A percentile compares a stretch with the other conserved stretches of the same genome.
These are phyloP conservation scores for Salix suchowensis DNA, from an alignment of 345 rosid species.

Conservation along the genomic window DNA sequence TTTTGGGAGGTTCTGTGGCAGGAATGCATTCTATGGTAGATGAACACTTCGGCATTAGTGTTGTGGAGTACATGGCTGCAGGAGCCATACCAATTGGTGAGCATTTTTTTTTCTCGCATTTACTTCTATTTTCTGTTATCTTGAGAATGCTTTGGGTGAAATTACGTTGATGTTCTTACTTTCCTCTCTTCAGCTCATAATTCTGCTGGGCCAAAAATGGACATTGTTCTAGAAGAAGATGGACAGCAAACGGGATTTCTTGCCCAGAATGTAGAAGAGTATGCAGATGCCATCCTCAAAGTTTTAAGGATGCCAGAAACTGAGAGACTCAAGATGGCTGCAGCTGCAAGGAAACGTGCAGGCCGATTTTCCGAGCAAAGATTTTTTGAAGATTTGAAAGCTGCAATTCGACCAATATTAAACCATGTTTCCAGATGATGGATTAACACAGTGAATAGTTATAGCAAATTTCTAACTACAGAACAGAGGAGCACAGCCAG, in stretches of 20 bases:
- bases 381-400: slow-evolving; percentile 65
- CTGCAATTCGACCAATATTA: slow-evolving; percentile 50
- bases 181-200: slow-evolving; percentile 58
- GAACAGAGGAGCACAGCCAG: neutral
- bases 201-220: slow-evolving; percentile 95
- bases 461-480: too few species aligned
- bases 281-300: slow-evolving; percentile 63
- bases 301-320: slow-evolving; percentile 53
- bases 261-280: slow-evolving; percentile 63
- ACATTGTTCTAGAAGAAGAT: slow-evolving; percentile 82
- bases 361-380: slow-evolving; percentile 66
- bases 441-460: neutral
- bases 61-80: slow-evolving; percentile 95
- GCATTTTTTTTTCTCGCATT: neutral
- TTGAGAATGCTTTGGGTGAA: neutral
- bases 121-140: neutral
- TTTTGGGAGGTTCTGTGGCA: slow-evolving; percentile 65
- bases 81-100: slow-evolving; percentile 93
- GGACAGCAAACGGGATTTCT: slow-evolving; percentile 83
- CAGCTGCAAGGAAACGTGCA: slow-evolving; percentile 67
- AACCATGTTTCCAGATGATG: neutral
- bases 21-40: slow-evolving; percentile 88
- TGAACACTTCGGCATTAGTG: slow-evolving; percentile 85
- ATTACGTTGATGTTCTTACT: neutral
- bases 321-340: slow-evolving; percentile 70